These are phyloP conservation scores for Sclerotinia subarctica DNA, from an alignment of 2,329 filamentous ascomycete genomes.

Conservation along the genomic window DNA sequence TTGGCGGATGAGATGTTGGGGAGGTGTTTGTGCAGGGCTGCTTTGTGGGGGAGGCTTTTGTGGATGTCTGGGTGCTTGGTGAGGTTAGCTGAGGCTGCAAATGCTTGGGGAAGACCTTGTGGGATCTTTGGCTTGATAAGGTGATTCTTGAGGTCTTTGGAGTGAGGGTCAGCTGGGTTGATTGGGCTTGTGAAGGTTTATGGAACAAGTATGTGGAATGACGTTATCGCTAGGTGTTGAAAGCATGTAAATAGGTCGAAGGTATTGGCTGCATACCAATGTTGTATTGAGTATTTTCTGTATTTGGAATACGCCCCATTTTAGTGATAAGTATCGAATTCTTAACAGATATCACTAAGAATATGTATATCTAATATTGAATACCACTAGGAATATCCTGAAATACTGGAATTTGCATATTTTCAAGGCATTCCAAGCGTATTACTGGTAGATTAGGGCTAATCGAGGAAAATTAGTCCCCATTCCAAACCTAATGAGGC, in stretches of 20 bases:
- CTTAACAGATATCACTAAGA: background rate
- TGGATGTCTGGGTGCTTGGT: background rate
- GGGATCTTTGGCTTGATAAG: slow-evolving; percentile 6
- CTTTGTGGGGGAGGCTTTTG: background rate
- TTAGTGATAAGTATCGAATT: background rate
- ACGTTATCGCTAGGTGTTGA: background rate
- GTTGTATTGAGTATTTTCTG: background rate
- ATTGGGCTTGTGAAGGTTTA: background rate
- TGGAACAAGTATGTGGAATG: too few species aligned
- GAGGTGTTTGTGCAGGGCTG: background rate
- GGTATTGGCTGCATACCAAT: background rate
- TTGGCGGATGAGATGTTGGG: background rate
- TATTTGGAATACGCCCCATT: background rate
- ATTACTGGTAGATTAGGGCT: too few species aligned
- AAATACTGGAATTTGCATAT: too few species aligned
- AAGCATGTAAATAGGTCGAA: background rate
- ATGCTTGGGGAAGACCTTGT: background rate
- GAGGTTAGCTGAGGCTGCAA: background rate
- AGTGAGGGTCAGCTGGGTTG: background rate
- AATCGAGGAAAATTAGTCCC: too few species aligned
- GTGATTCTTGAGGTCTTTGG: background rate
- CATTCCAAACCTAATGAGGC: too few species aligned
- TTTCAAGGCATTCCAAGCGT: too few species aligned
- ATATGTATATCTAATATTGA: too few species aligned
- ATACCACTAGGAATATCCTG: too few species aligned